Evolutionary conservation across 208 protist species (phyloP), one percentile per base, ranked within the genome.

Genomic region (Angomonas ambiguus): DNA sequence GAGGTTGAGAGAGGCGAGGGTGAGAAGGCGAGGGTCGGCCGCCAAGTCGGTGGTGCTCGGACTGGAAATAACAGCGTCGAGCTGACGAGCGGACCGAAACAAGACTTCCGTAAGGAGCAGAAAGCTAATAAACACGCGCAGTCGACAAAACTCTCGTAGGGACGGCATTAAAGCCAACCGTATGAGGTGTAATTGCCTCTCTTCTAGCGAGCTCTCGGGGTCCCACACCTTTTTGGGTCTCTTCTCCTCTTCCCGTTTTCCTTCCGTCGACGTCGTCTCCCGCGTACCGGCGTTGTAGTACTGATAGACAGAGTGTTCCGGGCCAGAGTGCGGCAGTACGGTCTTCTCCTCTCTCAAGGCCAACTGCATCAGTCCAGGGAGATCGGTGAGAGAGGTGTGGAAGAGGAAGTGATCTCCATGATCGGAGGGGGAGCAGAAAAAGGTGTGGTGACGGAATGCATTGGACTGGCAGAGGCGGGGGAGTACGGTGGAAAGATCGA

Each of bases 81-180:
- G 20, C 13, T 57, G 13, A n/a, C 20, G n/a, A 18, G 34, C 30
- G 6, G 51, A 11, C 48, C 38, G 41, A 3, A 77, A 64, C 3
- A 73, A 18, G 1, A 51, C 20, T 33, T 80, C 76, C 0, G 74
- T 24, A 11, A 62, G 62, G 22, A 80, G 59, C 0, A 80, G 51
- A 31, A 67, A 80, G 11, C 65, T 59, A 20, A 80, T 31, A 18
- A 64, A 51, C 22, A 70, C 16, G 18, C 71, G 69, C 31, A 80
- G 61, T 32, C 70, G 76, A 6, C 28, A 38, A 69, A 80, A 72
- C 24, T 77, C 67, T 20, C 61, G 66, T 32, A 80, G 28, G 4
- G 64, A 53, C 28, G 61, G 35, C 67, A 71, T 73, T 55, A 80
- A 38, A 61, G 42, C 45, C 5, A 5, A 27, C 10, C 24, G 13